phyloP scores from a whole-genome alignment of 768 basidiomycete species.

The Lactarius hengduanensis region DNA sequence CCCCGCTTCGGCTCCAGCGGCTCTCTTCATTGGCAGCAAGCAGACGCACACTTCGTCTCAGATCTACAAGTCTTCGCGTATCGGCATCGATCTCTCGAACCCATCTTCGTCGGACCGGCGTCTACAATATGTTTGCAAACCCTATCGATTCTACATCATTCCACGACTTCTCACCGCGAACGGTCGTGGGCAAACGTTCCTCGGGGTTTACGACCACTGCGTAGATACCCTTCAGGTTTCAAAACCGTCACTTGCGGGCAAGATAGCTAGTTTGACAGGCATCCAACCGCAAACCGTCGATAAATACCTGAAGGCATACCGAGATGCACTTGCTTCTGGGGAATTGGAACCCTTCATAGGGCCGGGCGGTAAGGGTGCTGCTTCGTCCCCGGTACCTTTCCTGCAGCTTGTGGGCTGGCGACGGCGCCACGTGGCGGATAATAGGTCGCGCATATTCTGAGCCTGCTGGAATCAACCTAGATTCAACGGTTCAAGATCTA shows the following conservation, averaged over 20 bases:
- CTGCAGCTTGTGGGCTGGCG: constrained; percentile 43
- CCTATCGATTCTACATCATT: constrained; percentile 63
- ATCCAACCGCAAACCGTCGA: constrained; percentile 42
- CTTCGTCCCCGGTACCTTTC: constrained; percentile 42
- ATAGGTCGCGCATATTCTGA: background rate
- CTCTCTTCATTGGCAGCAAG: constrained; percentile 19
- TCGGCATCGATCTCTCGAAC: constrained; percentile 76
- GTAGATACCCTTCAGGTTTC: constrained; percentile 22
- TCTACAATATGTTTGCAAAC: constrained; percentile 54
- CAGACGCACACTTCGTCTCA: constrained; percentile 27
- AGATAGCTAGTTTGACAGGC: constrained; percentile 42
- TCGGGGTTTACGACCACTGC: constrained; percentile 47
- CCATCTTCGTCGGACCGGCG: constrained; percentile 48
- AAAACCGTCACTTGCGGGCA: constrained; percentile 28
- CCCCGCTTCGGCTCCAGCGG: constrained; percentile 1
- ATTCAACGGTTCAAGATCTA: background rate
- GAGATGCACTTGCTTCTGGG: constrained; percentile 37
- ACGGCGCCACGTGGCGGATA: constrained; percentile 13
- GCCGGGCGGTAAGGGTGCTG: constrained; percentile 47
- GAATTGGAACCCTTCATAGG: constrained; percentile 46
- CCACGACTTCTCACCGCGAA: constrained; percentile 61
- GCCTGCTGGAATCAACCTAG: background rate
- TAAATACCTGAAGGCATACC: constrained; percentile 49
- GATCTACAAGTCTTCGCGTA: constrained; percentile 66
- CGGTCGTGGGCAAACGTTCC: constrained; percentile 68